These are phyloP conservation scores for Ogataea zsoltii DNA, from an alignment of 805 yeast genomes.

Conservation along the genomic window DNA sequence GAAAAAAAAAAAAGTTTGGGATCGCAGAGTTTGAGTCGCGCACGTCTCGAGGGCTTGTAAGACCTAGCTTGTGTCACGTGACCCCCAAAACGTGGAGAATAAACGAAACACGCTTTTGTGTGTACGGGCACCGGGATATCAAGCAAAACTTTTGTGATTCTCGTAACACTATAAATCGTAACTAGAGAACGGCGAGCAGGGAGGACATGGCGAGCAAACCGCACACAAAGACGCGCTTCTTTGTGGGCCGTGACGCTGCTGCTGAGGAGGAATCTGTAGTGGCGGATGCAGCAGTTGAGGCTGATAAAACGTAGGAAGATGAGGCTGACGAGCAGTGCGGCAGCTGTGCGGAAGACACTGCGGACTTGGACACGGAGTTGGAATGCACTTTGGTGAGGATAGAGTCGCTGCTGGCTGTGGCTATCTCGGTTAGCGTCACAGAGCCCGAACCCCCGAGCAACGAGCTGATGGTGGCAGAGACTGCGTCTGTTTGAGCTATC, in stretches of 20 bases:
- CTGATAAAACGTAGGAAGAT: neutral
- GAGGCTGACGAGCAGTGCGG: neutral
- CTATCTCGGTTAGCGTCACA: constrained; percentile 1
- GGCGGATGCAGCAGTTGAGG: constrained; percentile 3
- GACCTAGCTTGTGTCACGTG: constrained; percentile 13
- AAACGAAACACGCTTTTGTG: too few relatives aligned
- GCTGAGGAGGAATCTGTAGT: neutral
- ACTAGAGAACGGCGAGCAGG: neutral
- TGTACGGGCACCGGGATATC: too few relatives aligned
- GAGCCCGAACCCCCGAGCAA: constrained; percentile 9
- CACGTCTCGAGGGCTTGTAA: constrained; percentile 2
- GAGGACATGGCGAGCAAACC: constrained; percentile 6
- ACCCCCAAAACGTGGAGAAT: too few relatives aligned
- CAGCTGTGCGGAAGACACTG: neutral
- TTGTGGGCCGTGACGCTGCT: constrained; percentile 3
- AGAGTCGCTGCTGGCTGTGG: constrained; percentile 8
- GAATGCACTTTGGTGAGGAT: neutral
- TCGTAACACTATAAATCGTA: neutral
- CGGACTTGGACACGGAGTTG: neutral
- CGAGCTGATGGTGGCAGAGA: constrained; percentile 2
- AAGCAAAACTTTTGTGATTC: constrained; percentile 1
- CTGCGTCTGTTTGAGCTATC: constrained; percentile 7
- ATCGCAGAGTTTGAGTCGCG: neutral
- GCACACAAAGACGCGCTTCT: constrained; percentile 8
- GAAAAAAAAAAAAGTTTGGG: neutral